Evolutionary conservation across 1,284 basidiomycete species (phyloP).

Genomic region (Tilletia caries): DNA sequence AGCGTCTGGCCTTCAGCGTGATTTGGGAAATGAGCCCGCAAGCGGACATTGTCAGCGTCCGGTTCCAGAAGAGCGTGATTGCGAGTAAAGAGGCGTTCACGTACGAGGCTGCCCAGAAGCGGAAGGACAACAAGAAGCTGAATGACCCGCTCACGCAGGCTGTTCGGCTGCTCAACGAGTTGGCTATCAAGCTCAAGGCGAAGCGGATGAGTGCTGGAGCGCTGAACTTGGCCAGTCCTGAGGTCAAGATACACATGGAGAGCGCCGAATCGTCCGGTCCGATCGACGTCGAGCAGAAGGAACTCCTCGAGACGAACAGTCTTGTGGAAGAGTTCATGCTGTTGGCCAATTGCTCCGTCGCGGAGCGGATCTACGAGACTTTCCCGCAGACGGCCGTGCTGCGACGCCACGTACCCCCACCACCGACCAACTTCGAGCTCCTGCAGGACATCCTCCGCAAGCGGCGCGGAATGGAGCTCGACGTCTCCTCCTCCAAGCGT

Average conservation of each 20-base stretch:
- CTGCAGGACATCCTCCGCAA: constrained; percentile 88
- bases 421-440: constrained; percentile 90
- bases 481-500: constrained; percentile 85
- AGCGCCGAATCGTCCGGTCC: constrained; percentile 88
- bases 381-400: constrained; percentile 95
- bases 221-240: constrained; percentile 92
- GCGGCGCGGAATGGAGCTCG: constrained; percentile 77
- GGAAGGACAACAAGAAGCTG: constrained; percentile 79
- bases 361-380: constrained; percentile 82
- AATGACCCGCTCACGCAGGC: constrained; percentile 81
- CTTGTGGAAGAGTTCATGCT: constrained; percentile 99
- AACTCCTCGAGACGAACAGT: constrained; percentile 87
- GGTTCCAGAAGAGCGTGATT: constrained; percentile 94
- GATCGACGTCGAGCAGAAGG: constrained; percentile 96
- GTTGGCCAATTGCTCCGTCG: constrained; percentile 92
- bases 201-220: constrained; percentile 89
- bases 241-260: constrained; percentile 91
- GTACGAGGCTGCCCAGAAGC: constrained; percentile 90
- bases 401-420: constrained; percentile 88
- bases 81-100: constrained; percentile 95
- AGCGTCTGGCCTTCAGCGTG: constrained; percentile 89
- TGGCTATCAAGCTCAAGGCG: constrained; percentile 82
- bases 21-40: constrained; percentile 73
- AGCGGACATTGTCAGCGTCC: constrained; percentile 82
- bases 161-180: constrained; percentile 81